These are phyloP conservation scores for Trichoderma harzianum DNA, from an alignment of 2,329 filamentous ascomycete genomes.

Conservation along the genomic window DNA sequence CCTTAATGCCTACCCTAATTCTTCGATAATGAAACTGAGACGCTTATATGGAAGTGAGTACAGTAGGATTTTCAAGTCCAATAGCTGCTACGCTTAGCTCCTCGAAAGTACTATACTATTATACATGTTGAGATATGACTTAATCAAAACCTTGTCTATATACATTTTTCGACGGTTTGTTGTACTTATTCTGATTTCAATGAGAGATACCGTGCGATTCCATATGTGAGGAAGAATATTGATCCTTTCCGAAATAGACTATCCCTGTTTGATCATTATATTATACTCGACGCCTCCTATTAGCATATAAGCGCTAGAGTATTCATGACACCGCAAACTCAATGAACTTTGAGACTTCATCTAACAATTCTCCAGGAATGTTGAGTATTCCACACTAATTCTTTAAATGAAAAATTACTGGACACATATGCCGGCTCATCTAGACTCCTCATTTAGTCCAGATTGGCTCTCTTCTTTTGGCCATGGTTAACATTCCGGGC, in stretches of 20 bases:
- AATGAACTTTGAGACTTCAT: background rate
- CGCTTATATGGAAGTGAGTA: background rate
- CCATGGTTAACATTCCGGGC: background rate
- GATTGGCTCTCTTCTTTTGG: background rate
- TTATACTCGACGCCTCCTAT: background rate
- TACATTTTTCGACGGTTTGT: background rate
- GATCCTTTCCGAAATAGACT: background rate
- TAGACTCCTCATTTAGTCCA: background rate
- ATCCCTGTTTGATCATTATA: background rate
- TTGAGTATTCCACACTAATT: background rate
- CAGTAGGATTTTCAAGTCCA: background rate
- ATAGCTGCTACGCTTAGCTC: fast-evolving
- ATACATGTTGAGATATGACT: background rate
- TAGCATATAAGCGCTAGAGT: background rate
- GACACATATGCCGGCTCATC: background rate
- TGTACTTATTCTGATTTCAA: background rate
- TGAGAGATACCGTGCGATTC: background rate
- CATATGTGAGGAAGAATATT: background rate
- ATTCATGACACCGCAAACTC: background rate
- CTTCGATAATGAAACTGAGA: background rate
- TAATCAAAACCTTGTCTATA: background rate
- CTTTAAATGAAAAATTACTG: background rate
- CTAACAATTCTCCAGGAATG: background rate
- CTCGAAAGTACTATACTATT: background rate
- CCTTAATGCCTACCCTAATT: background rate